Evolutionary conservation across 495 filamentous ascomycete species (phyloP), one percentile per base, ranked within the genome.

Genomic region (Eremomyces bilateralis): DNA sequence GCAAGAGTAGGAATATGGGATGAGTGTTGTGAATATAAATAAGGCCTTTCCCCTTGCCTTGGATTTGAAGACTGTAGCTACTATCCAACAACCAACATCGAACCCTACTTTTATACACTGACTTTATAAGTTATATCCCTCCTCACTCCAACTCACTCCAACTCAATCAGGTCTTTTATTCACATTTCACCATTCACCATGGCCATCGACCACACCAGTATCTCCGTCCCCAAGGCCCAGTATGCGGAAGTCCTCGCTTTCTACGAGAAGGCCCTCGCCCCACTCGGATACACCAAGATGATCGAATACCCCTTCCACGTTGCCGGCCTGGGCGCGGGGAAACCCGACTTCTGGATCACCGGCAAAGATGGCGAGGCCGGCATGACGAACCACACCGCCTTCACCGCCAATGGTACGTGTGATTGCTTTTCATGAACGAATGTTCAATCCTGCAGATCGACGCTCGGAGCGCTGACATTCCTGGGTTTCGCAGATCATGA

Each of bases 401-500:
- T 56, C 21, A 25, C n/a, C 2, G 36, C 36, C 3, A 18, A 35
- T 11, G 33, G 47, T 52, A 42, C 47, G 43, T 39, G 5, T 16
- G 24, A 33, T 33, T 34, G 8, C 22, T 34, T 34, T 16, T 6
- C 30, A 18, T 8, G 6, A 27, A 8, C 28, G 2, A 42, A 38
- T 21, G 8, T 8, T 13, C 13, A 13, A 28, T 8, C 8, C 24
- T 8, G 24, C 13, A 8, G 24, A 28, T 28, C 24, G 8, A 8
- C 8, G 24, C 8, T 8, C 8, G 13, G 8, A 8, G 24, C 8
- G 10, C 15, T 1, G 34, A 19, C 10, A 12, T 13, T 19, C 21
- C 21, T 3, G 17, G 15, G 22, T 3, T 11, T 1, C 3, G 16
- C 25, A 60, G 59, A 61, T 34, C 51, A 39, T 13, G 44, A 43